Percentiles rank a stretch among this genome's conserved stretches.
phyloP scores from a whole-genome alignment of 768 basidiomycete genomes.

The Calocybe cyanea region DNA sequence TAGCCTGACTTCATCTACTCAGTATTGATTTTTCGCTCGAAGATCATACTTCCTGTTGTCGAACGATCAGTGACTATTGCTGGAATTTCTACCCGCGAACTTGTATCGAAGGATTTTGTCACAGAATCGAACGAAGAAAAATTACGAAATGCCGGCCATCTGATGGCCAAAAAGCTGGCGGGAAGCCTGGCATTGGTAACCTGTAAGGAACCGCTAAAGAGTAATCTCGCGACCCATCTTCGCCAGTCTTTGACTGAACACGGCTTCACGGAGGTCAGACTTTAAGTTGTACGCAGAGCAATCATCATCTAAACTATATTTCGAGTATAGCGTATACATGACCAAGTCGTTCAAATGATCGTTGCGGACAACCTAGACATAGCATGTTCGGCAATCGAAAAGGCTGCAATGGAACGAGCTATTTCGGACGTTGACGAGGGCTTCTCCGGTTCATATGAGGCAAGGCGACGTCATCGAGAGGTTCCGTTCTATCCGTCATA shows the following conservation, averaged over 20 bases:
- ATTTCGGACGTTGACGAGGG: conserved; percentile 90
- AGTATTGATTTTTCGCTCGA: neutral
- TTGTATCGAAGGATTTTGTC: conserved; percentile 94
- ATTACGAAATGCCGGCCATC: conserved; percentile 84
- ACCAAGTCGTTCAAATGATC: conserved; percentile 73
- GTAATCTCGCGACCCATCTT: conserved; percentile 85
- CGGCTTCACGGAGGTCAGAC: conserved; percentile 79
- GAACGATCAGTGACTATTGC: conserved; percentile 98
- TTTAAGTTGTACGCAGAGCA: neutral
- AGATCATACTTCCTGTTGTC: conserved; percentile 97
- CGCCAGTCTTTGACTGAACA: conserved; percentile 81
- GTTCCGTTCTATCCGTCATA: conserved; percentile 33
- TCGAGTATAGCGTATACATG: conserved; percentile 51
- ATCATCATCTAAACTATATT: neutral
- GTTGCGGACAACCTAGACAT: conserved; percentile 91
- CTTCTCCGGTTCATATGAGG: conserved; percentile 77
- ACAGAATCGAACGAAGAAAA: conserved; percentile 90
- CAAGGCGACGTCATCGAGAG: conserved; percentile 84
- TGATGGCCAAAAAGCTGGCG: conserved; percentile 97
- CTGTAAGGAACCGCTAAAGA: conserved; percentile 94
- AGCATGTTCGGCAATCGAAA: conserved; percentile 93
- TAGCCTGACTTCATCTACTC: conserved; percentile 2
- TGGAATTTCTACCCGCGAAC: conserved; percentile 93
- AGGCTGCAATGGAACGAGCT: conserved; percentile 96
- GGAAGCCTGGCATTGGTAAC: conserved; percentile 96